A percentile compares a stretch with the other conserved stretches of the same genome.
Evolutionary conservation across 495 filamentous ascomycete species (phyloP).

Genomic region (Cercophora samala): DNA sequence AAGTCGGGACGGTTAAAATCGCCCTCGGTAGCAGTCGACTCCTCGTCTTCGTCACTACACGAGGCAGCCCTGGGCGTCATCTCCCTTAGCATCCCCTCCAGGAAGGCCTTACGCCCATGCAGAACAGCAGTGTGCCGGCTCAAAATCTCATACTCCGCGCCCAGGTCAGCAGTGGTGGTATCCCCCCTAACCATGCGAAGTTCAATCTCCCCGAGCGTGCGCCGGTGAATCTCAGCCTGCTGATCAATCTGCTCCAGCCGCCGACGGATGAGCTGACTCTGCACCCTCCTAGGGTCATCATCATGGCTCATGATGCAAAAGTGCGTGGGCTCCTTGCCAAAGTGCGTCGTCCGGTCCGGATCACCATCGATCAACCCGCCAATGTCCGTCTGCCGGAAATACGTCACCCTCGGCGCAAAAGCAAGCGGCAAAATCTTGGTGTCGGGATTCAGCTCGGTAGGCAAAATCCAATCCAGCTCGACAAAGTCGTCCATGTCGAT

Average conservation of each 20-base stretch:
- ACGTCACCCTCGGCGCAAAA: constrained; percentile 90
- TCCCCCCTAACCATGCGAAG: constrained; percentile 56
- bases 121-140: constrained; percentile 68
- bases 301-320: constrained; percentile 91
- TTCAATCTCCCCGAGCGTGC: constrained; percentile 62
- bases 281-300: constrained; percentile 87
- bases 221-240: constrained; percentile 70
- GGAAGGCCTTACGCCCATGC: constrained; percentile 69
- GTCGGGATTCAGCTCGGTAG: constrained; percentile 83
- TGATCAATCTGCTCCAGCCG: constrained; percentile 73
- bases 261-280: constrained; percentile 76
- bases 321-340: constrained; percentile 89
- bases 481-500: constrained; percentile 99
- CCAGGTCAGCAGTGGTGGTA: constrained; percentile 50
- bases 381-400: constrained; percentile 97
- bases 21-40: constrained; percentile 24
- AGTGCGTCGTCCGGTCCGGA: constrained; percentile 71
- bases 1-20: neutral
- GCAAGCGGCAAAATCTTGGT: constrained; percentile 90
- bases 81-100: constrained; percentile 68
- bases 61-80: constrained; percentile 42
- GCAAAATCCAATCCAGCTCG: constrained; percentile 92
- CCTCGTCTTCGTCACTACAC: constrained; percentile 19
- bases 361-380: constrained; percentile 63
- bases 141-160: constrained; percentile 62